These are phyloP conservation scores for Gynochthodes officinalis DNA, from an alignment of 257 asterid species.

Conservation along the genomic window DNA sequence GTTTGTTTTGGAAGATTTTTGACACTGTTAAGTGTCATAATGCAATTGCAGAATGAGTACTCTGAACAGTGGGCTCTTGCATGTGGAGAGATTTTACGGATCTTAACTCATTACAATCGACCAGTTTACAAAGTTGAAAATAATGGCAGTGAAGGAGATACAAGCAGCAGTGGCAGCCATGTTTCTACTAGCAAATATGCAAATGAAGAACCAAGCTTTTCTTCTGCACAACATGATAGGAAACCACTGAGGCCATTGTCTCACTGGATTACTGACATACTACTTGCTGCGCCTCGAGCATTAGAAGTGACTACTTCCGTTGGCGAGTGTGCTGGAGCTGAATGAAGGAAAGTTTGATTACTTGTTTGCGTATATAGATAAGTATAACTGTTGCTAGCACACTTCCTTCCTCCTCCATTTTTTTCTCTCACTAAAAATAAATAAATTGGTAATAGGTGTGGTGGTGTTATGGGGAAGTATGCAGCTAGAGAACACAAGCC, in stretches of 20 bases:
- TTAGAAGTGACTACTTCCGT: constrained; percentile 97
- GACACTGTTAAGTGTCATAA: constrained; percentile 19
- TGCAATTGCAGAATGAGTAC: constrained; percentile 65
- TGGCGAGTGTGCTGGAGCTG: constrained; percentile 56
- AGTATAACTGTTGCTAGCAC: neutral
- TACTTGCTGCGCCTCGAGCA: constrained; percentile 93
- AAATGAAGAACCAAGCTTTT: constrained; percentile 39
- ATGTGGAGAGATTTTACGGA: constrained; percentile 94
- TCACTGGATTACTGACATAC: constrained; percentile 93
- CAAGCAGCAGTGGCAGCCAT: constrained; percentile 63
- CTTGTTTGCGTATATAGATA: neutral
- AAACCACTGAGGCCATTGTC: constrained; percentile 85
- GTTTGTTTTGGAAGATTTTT: constrained; percentile 19
- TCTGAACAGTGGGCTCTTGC: constrained; percentile 99
- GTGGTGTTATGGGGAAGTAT: constrained; percentile 98
- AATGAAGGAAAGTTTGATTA: neutral
- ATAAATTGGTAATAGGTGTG: constrained; percentile 63
- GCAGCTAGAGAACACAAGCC: constrained; percentile 99
- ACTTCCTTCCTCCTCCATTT: no score
- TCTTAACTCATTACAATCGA: constrained; percentile 90
- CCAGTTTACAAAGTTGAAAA: constrained; percentile 80
- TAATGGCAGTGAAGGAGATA: constrained; percentile 55
- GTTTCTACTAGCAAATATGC: constrained; percentile 68
- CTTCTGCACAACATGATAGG: constrained; percentile 66
- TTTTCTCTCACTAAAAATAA: constrained; percentile 7